Evolutionary conservation across 202 grass and related monocot genomes (phyloP).

Genomic region (Setaria italica): DNA sequence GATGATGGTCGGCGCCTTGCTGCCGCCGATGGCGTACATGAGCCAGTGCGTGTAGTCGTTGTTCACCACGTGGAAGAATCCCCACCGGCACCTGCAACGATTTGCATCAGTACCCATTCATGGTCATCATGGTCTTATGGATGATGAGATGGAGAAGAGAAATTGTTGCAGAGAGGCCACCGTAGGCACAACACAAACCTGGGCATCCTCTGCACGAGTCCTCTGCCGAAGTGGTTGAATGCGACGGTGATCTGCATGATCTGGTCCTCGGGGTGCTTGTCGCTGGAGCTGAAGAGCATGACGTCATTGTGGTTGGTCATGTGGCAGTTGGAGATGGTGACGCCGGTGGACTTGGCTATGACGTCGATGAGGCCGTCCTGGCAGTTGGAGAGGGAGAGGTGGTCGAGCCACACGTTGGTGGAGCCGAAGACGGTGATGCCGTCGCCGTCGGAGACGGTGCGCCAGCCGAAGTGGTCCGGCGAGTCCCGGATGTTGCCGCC

Average conservation of each 20-base stretch:
- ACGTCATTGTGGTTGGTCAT: slow-evolving; percentile 86
- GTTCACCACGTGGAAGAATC: slow-evolving; percentile 92
- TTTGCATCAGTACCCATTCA: background rate
- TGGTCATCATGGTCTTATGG: too few species aligned
- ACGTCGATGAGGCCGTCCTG: slow-evolving; percentile 86
- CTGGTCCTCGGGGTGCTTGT: slow-evolving; percentile 51
- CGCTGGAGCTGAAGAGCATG: slow-evolving; percentile 80
- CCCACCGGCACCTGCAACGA: slow-evolving; percentile 63
- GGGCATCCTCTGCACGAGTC: slow-evolving; percentile 86
- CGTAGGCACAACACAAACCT: too few species aligned
- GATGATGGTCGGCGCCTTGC: slow-evolving; percentile 79
- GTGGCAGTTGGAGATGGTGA: slow-evolving; percentile 88
- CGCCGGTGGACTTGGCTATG: slow-evolving; percentile 62
- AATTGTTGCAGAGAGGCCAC: too few species aligned
- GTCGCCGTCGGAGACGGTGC: slow-evolving; percentile 74
- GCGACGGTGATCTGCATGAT: slow-evolving; percentile 87
- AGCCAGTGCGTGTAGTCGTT: slow-evolving; percentile 95
- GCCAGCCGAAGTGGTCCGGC: slow-evolving; percentile 56
- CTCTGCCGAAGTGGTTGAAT: slow-evolving; percentile 86
- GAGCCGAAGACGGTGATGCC: slow-evolving; percentile 72
- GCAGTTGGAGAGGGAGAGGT: slow-evolving; percentile 78
- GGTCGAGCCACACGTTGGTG: slow-evolving; percentile 79
- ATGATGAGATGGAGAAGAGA: background rate
- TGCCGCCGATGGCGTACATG: slow-evolving; percentile 90
- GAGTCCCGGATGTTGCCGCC: slow-evolving; percentile 67